Percentiles rank a stretch among this genome's conserved stretches.
Evolutionary conservation across 805 yeast species (phyloP).

Genomic region (Danielozyma ontarioensis): DNA sequence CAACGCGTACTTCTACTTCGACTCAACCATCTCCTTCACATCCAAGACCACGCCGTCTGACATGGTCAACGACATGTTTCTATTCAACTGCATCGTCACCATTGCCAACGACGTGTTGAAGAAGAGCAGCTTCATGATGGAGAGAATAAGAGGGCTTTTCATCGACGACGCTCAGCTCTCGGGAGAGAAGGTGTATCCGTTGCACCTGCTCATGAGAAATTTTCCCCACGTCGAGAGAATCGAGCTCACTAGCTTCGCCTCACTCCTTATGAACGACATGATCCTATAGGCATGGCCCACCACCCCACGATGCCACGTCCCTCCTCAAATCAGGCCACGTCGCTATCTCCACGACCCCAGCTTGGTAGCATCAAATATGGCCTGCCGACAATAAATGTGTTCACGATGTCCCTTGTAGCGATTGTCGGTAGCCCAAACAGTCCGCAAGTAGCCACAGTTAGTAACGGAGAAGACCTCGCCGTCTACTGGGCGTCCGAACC

Average conservation of each 20-base stretch:
- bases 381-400: no score
- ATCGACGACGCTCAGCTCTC: constrained; percentile 25
- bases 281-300: constrained; percentile 4
- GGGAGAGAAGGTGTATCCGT: constrained; percentile 27
- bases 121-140: constrained; percentile 28
- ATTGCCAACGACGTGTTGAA: constrained; percentile 32
- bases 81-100: constrained; percentile 23
- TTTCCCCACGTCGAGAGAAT: constrained; percentile 27
- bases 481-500: no score
- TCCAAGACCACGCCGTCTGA: constrained; percentile 1
- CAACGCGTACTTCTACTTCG: constrained; percentile 30
- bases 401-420: no score
- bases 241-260: constrained; percentile 18
- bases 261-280: constrained; percentile 16
- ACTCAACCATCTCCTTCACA: constrained; percentile 16
- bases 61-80: constrained; percentile 10
- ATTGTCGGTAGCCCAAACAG: no score
- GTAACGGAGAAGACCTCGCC: no score
- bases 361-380: no score
- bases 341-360: no score
- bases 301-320: no score
- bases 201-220: constrained; percentile 24
- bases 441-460: no score
- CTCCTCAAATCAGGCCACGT: no score
- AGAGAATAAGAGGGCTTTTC: constrained; percentile 24